Conservation (phyloP, 192 early-diverging fungal genomes). For the Powellomyces hirtus region DNA sequence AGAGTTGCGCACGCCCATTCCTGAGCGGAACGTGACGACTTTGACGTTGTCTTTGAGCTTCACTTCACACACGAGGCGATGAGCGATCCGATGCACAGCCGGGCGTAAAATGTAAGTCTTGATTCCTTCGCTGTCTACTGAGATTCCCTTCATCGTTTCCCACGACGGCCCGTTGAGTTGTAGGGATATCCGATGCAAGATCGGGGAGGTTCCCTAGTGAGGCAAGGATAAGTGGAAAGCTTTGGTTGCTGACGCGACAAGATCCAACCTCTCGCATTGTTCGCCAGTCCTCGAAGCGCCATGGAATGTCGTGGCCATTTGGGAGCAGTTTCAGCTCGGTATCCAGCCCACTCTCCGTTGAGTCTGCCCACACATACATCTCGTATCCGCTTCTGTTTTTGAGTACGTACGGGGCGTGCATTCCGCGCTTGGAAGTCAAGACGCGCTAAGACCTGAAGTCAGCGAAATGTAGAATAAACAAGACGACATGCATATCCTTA, state of each 20-base stretch:
- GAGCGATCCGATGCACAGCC: conserved; percentile 69
- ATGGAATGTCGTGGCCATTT: conserved; percentile 73
- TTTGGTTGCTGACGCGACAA: no score
- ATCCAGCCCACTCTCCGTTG: conserved; percentile 45
- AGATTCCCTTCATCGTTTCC: conserved; percentile 87
- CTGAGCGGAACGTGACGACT: conserved; percentile 85
- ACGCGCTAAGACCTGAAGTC: neutral
- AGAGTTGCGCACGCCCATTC: conserved; percentile 77
- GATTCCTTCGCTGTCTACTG: conserved; percentile 86
- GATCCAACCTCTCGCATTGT: conserved; percentile 85
- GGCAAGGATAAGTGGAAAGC: conserved; percentile 25
- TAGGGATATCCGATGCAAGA: conserved; percentile 77
- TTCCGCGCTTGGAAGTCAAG: conserved; percentile 24
- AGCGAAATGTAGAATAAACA: neutral
- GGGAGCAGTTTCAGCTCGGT: conserved; percentile 68
- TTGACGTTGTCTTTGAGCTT: conserved; percentile 85
- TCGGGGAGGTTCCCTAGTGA: conserved; percentile 40
- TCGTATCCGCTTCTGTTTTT: conserved; percentile 89
- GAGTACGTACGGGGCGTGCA: conserved; percentile 76
- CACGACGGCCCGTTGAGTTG: conserved; percentile 83
- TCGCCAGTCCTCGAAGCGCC: conserved; percentile 98
- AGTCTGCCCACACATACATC: conserved; percentile 84
- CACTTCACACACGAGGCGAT: conserved; percentile 86
- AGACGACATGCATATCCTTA: no score
- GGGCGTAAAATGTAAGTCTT: conserved; percentile 81